Percentiles rank a stretch among this genome's conserved stretches.
Conservation (phyloP, 495 filamentous ascomycete genomes). For the Parathielavia appendiculata region DNA sequence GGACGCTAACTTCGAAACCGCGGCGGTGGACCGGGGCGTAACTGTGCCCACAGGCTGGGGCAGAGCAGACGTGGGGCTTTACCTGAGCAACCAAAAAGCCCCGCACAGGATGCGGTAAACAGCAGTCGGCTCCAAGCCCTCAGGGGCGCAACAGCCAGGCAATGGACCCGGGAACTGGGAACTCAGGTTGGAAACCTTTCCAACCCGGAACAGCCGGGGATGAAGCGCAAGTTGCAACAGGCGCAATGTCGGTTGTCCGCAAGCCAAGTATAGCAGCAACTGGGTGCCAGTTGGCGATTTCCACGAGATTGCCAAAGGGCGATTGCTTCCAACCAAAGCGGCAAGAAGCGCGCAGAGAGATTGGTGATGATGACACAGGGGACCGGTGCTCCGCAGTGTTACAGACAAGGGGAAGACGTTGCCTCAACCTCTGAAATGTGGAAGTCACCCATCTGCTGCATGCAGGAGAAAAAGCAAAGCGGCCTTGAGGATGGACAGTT, state of each 20-base stretch:
- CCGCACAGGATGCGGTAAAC: slow-evolving; percentile 18
- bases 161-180: not conserved
- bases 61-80: not conserved
- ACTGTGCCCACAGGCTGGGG: not conserved
- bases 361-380: slow-evolving; percentile 4
- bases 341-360: not conserved
- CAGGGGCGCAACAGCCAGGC: too few species aligned
- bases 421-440: too few species aligned
- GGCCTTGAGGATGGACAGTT: not conserved
- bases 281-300: not conserved
- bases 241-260: not conserved
- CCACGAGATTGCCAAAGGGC: slow-evolving; percentile 1
- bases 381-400: not conserved
- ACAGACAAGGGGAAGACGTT: not conserved
- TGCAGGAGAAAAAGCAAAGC: not conserved
- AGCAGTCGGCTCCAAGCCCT: not conserved
- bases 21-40: slow-evolving; percentile 13
- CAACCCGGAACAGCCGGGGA: not conserved
- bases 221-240: slow-evolving; percentile 6
- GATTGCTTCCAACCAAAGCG: slow-evolving; percentile 1
- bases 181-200: not conserved
- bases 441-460: not conserved
- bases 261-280: slow-evolving; percentile 7
- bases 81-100: slow-evolving; percentile 11
- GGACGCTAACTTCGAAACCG: slow-evolving; percentile 19